Percentiles rank a stretch among this genome's conserved stretches.
Evolutionary conservation across 257 asterid genomes (phyloP).

Genomic region (Ballota nigra): DNA sequence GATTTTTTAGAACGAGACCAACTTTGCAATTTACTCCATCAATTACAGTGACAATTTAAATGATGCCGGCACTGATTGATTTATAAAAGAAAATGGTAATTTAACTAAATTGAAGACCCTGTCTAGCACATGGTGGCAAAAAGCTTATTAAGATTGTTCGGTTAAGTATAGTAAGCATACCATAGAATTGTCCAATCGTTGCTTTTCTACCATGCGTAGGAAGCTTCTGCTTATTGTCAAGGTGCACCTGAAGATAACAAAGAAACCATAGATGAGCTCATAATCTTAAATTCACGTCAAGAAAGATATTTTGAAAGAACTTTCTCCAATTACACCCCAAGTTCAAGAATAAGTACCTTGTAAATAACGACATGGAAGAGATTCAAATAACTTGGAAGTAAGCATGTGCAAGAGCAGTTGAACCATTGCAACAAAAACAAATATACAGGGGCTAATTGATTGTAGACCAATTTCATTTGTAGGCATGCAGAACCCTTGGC

Average conservation of each 20-base stretch:
- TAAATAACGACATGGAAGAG: conserved; percentile 48
- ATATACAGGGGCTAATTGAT: conserved; percentile 46
- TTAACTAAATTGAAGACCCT: background rate
- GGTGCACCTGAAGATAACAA: conserved; percentile 36
- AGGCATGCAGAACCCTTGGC: conserved; percentile 43
- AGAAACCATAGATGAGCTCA: background rate
- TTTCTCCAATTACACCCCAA: background rate
- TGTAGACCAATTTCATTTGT: conserved; percentile 56
- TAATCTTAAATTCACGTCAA: background rate
- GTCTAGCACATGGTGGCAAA: background rate
- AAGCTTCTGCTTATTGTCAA: conserved; percentile 37
- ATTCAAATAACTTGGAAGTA: conserved; percentile 46
- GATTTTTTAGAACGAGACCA: no score
- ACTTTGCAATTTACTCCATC: no score
- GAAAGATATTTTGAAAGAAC: background rate
- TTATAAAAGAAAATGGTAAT: background rate
- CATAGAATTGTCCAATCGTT: conserved; percentile 54
- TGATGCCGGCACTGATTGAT: background rate
- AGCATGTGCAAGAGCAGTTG: conserved; percentile 49
- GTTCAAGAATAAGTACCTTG: conserved; percentile 35
- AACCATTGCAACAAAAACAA: conserved; percentile 55
- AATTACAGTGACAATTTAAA: background rate
- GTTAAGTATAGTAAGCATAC: conserved; percentile 25
- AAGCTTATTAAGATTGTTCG: background rate
- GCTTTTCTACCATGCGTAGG: conserved; percentile 54